Evolutionary conservation across 371 early-diverging fungal genomes (phyloP).

Genomic region (Blakeslea trispora): DNA sequence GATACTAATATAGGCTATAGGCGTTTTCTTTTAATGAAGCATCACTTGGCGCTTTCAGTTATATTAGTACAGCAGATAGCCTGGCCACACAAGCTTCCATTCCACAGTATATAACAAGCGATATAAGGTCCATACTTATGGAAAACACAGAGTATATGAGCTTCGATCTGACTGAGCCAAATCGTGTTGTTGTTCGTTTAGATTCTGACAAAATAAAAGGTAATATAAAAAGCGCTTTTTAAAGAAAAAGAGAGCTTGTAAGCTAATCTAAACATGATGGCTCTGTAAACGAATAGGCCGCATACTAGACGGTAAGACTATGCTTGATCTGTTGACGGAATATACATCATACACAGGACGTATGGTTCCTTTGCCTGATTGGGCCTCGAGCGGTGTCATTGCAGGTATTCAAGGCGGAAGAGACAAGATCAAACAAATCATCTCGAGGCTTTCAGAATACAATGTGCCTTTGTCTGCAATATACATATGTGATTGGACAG

Average conservation of each 20-base stretch:
- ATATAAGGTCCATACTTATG: constrained; percentile 46
- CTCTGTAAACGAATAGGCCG: constrained; percentile 24
- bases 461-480: constrained; percentile 44
- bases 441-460: constrained; percentile 28
- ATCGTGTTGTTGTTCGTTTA: constrained; percentile 44
- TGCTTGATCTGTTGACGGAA: constrained; percentile 49
- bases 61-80: constrained; percentile 23
- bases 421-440: constrained; percentile 35
- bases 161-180: constrained; percentile 48
- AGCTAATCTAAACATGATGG: background rate
- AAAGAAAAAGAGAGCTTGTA: background rate
- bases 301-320: constrained; percentile 42
- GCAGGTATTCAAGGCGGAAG: constrained; percentile 53
- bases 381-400: constrained; percentile 48
- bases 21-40: constrained; percentile 33
- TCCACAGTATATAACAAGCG: constrained; percentile 54
- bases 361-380: constrained; percentile 52
- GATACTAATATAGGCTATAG: background rate
- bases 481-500: constrained; percentile 55
- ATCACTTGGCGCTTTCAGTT: constrained; percentile 36
- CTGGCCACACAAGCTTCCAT: constrained; percentile 48
- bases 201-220: constrained; percentile 31
- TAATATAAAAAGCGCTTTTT: constrained; percentile 1
- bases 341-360: constrained; percentile 52
- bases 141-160: constrained; percentile 53